Evolutionary conservation across 2,329 filamentous ascomycete species (phyloP).

Genomic region (Pseudogymnoascus sp.): DNA sequence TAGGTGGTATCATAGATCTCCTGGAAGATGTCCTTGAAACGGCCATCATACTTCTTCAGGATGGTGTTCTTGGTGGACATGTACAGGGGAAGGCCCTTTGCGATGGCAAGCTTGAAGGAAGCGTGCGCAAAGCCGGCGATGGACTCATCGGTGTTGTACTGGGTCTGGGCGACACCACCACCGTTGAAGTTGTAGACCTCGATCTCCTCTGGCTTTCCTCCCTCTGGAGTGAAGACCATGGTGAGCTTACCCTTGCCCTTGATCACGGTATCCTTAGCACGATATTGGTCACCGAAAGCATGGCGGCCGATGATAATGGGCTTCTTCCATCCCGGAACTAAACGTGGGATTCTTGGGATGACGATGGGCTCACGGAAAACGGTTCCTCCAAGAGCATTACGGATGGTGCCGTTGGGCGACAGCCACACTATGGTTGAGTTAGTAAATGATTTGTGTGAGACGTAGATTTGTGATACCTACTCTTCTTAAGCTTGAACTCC

Average conservation of each 20-base stretch:
- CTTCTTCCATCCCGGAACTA: slow-evolving; percentile 96
- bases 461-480: slow-evolving; percentile 41
- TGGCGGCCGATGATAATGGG: slow-evolving; percentile 98
- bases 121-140: slow-evolving; percentile 93
- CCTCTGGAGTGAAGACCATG: slow-evolving; percentile 88
- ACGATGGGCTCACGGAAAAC: slow-evolving; percentile 99
- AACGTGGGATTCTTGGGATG: slow-evolving; percentile 83
- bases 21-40: slow-evolving; percentile 99
- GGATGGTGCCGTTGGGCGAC: slow-evolving; percentile 87
- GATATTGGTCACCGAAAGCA: slow-evolving; percentile 97
- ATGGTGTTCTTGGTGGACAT: slow-evolving; percentile 99
- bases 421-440: slow-evolving; percentile 69
- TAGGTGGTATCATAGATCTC: slow-evolving; percentile 86
- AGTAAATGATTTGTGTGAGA: slow-evolving; percentile 10
- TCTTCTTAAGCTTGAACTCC: slow-evolving; percentile 98
- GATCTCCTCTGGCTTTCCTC: slow-evolving; percentile 73
- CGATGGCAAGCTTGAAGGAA: slow-evolving; percentile 88
- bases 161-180: slow-evolving; percentile 84
- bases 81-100: slow-evolving; percentile 86
- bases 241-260: slow-evolving; percentile 77
- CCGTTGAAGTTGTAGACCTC: slow-evolving; percentile 85
- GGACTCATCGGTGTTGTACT: slow-evolving; percentile 97
- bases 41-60: slow-evolving; percentile 95
- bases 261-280: slow-evolving; percentile 84
- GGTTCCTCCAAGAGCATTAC: slow-evolving; percentile 74